Conservation (phyloP, 2,329 filamentous ascomycete genomes). For the Trichophyton simii region DNA sequence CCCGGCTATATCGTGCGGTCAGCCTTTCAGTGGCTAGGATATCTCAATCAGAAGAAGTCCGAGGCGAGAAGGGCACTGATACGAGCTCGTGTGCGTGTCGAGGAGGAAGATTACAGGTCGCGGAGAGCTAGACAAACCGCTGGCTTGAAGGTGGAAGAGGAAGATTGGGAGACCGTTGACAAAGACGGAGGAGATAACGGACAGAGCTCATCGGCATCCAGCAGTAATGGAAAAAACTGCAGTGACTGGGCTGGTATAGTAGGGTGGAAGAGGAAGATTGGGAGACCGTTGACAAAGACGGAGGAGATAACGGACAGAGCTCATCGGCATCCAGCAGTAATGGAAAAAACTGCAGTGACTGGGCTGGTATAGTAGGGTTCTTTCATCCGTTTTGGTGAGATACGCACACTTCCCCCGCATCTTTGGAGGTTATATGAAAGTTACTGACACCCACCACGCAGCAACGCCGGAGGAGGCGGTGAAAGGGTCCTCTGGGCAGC, state of each 20-base stretch:
- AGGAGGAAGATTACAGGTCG: slow-evolving; percentile 26
- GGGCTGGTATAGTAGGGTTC: slow-evolving; percentile 82
- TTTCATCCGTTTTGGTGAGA: slow-evolving; percentile 90
- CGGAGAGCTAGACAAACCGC: slow-evolving; percentile 11
- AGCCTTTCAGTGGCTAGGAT: slow-evolving; percentile 40
- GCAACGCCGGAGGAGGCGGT: slow-evolving; percentile 90
- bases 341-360: slow-evolving; percentile 37
- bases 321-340: neutral
- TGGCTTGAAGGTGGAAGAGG: slow-evolving; percentile 36
- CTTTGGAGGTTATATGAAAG: slow-evolving; percentile 3
- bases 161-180: slow-evolving; percentile 60
- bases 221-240: neutral
- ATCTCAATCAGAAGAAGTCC: slow-evolving; percentile 50
- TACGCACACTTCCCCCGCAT: slow-evolving; percentile 14
- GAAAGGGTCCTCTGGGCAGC: slow-evolving; percentile 95
- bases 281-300: slow-evolving; percentile 53
- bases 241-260: slow-evolving; percentile 70
- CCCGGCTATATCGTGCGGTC: slow-evolving; percentile 23
- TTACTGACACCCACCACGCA: slow-evolving; percentile 25
- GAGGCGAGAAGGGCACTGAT: slow-evolving; percentile 49
- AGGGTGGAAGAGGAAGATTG: slow-evolving; percentile 75
- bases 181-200: slow-evolving; percentile 33
- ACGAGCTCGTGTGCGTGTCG: slow-evolving; percentile 33
- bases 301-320: slow-evolving; percentile 22
- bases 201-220: neutral